Evolutionary conservation across 192 early-diverging fungal genomes (phyloP), one percentile per base, ranked within the genome.

Genomic region (Chytriomyces sp.): DNA sequence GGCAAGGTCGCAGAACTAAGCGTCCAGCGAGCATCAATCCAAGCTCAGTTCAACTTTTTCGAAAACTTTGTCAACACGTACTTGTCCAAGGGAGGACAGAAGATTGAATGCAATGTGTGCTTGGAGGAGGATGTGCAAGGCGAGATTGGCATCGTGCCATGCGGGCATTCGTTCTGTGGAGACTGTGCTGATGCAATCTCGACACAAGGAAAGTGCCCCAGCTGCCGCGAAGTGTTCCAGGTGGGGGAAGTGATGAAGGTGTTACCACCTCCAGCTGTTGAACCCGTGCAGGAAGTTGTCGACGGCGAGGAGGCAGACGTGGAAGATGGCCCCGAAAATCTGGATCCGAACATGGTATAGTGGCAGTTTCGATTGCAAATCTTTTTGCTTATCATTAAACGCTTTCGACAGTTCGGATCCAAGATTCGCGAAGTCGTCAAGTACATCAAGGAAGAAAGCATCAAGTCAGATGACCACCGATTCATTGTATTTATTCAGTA

Each of bases 401-500:
- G n/a, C 7, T 61, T 20, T 43, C 43, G 35, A 35, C 35, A 35
- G 35, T 35, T 35, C 4, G 35, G 35, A 35, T 35, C 35, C 35
- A 35, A 35, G 2, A 35, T 35, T 35, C 35, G 35, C 35, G 35
- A 35, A 2, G 35, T 35, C 3, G 35, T 35, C 35, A 35, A 35
- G 2, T 35, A 35, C 35, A 35, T 35, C 35, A 35, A 61, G 8
- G 8, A 44, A 9, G 70, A 60, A 44, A 64, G 35, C 10, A 6
- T 10, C 13, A 18, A 26, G 43, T 61, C 49, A 3, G 26, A 26
- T 1, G 49, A 61, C 7, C 6, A 4, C 11, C 70, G 70, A 7
- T 72, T 72, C 9, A 61, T 72, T 24, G 70, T 72, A 35, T 72
- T 72, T 45, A 72, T 72, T 24, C 70, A 72, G 50, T 72, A 7